Evolutionary conservation across 225 moss, liverwort and hornwort species (phyloP), one percentile per base, ranked within the genome.

Genomic region (Thuidium tamariscinum): DNA sequence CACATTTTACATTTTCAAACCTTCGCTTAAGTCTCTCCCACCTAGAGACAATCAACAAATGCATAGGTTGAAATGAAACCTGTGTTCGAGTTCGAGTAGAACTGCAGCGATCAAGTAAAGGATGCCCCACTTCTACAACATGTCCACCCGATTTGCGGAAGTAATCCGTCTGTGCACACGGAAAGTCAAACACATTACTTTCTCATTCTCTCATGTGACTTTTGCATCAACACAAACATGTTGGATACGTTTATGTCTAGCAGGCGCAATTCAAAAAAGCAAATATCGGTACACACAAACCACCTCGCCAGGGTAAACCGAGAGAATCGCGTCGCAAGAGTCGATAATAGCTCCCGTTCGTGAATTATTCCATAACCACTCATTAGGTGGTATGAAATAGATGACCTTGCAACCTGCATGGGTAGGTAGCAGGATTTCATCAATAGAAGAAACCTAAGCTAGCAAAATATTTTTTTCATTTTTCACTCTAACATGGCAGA

Each of bases 361-460:
- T 69, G 95, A 95, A 54, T 88, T 92, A 62, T 92, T 97, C 97
- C 95, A 97, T 27, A 97, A 87, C 97, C 97, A 97, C 84, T 97
- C 95, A 83, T 97, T 97, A 15, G 97, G 97, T 57, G 95, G 97
- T 79, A 97, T 97, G 83, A 92, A 95, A 78, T 95, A 97, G 22
- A 95, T 77, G 29, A 97, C 87, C 81, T 92, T 92, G 91, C 95
- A 95, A 67, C 93, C 97, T 97, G 89, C 84, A 65, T 55, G 62
- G 36, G 84, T 14, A 81, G 41, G 36, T 42, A 59, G 57, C 61
- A 62, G n/a, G 21, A 68, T 54, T 68, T 68, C 74, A 68, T 80
- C 80, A 84, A 61, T 56, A 27, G 26, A 48, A 68, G 26, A 55
- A 62, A 68, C 86, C 62, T 79, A 60, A 51, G 16, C n/a, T 74